Evolutionary conservation across 2,329 filamentous ascomycete species (phyloP).

Genomic region (Claviceps digitariae): DNA sequence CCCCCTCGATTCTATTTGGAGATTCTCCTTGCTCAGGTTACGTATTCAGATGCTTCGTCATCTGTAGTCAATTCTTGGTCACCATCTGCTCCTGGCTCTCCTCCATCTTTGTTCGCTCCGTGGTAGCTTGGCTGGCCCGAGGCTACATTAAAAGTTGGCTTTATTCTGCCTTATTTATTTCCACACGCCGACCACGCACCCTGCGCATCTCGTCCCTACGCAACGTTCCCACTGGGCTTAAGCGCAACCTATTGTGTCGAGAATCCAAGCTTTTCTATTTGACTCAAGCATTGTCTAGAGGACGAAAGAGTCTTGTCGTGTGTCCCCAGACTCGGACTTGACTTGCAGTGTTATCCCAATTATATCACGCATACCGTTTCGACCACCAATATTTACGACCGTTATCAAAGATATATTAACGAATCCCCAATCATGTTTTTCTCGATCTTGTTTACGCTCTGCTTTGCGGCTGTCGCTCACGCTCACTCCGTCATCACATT

Average conservation of each 20-base stretch:
- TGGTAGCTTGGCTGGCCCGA: constrained; percentile 1
- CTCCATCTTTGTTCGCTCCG: neutral
- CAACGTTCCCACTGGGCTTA: neutral
- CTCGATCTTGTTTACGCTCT: constrained; percentile 20
- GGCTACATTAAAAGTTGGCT: neutral
- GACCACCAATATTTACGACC: neutral
- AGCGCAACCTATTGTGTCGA: neutral
- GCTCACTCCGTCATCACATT: constrained; percentile 80
- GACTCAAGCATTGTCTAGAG: neutral
- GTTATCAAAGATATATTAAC: too few species aligned
- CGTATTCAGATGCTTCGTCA: neutral
- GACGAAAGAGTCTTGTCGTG: neutral
- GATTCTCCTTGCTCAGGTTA: neutral
- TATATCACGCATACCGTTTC: neutral
- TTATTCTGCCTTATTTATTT: too few species aligned
- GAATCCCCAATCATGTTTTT: neutral
- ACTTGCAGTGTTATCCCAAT: neutral
- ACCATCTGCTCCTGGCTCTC: neutral
- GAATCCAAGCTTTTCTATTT: neutral
- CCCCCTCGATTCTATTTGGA: neutral
- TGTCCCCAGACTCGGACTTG: neutral
- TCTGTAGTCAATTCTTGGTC: neutral
- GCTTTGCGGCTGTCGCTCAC: constrained; percentile 35
- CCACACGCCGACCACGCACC: neutral
- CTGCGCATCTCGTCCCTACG: neutral